A percentile compares a stretch with the other conserved stretches of the same genome.
Evolutionary conservation across 129 eudicot species (phyloP).

Genomic region (Flaveria bidentis): DNA sequence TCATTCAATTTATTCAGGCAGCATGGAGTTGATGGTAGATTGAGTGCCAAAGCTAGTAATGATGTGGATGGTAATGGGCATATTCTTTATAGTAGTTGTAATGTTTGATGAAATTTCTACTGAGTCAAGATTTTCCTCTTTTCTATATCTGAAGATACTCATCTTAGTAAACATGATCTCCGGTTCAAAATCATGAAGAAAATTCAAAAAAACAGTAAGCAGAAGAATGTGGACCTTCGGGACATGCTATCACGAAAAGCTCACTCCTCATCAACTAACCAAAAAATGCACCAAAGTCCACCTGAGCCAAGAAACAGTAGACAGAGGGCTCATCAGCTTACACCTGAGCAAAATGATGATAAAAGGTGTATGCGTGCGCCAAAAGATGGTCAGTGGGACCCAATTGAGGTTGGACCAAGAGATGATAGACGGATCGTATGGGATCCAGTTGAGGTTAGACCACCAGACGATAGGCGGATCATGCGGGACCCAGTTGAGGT

Average conservation of each 20-base stretch:
- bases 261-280: constrained; percentile 46
- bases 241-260: constrained; percentile 67
- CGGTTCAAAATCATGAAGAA: constrained; percentile 76
- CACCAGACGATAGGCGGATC: neutral
- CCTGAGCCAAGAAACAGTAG: constrained; percentile 31
- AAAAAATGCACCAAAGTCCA: constrained; percentile 25
- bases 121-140: constrained; percentile 25
- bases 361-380: constrained; percentile 33
- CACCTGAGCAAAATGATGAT: constrained; percentile 21
- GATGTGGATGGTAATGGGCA: constrained; percentile 58
- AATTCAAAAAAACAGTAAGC: constrained; percentile 44
- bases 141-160: constrained; percentile 44
- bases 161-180: constrained; percentile 68
- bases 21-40: constrained; percentile 50
- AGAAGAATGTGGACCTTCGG: constrained; percentile 61
- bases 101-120: constrained; percentile 12
- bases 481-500: neutral
- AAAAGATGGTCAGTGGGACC: constrained; percentile 11
- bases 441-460: neutral
- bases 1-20: constrained; percentile 43
- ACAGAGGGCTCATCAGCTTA: constrained; percentile 33
- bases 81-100: constrained; percentile 22
- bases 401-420: neutral
- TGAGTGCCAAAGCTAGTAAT: constrained; percentile 31
- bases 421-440: neutral